phyloP scores from a whole-genome alignment of 1,284 basidiomycete genomes.

The Sporisorium sorghi region DNA sequence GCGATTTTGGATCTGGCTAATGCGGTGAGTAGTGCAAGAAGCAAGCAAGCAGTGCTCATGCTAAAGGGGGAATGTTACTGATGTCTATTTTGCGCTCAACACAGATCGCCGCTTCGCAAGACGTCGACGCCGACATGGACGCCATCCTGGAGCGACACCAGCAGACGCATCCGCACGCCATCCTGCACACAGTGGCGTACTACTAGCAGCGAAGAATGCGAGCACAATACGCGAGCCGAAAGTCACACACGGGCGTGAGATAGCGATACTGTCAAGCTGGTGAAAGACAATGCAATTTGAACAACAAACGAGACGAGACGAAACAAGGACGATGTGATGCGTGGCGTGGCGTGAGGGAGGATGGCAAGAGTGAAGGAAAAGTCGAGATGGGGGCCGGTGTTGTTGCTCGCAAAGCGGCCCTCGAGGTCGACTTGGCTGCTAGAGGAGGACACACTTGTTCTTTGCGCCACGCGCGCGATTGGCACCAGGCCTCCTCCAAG shows the following conservation, averaged over 20 bases:
- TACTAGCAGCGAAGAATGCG: slow-evolving; percentile 34
- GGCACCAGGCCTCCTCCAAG: slow-evolving; percentile 33
- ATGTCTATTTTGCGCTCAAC: slow-evolving; percentile 71
- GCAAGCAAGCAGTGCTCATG: too few species aligned
- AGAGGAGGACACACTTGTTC: slow-evolving; percentile 82
- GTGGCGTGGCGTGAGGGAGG: too few species aligned
- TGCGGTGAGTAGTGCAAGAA: slow-evolving; percentile 73
- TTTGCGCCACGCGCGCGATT: slow-evolving; percentile 71
- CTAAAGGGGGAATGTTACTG: too few species aligned
- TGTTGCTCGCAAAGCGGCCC: background rate
- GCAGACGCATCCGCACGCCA: slow-evolving; percentile 87
- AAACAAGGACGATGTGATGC: background rate
- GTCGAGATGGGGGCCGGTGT: background rate
- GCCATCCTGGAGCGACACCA: slow-evolving; percentile 84
- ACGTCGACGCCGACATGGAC: slow-evolving; percentile 92
- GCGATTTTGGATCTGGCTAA: slow-evolving; percentile 93
- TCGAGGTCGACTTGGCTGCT: background rate
- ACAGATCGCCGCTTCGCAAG: slow-evolving; percentile 64
- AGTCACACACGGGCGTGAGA: background rate
- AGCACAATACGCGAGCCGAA: too few species aligned
- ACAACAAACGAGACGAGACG: too few species aligned
- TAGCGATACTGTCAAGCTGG: background rate
- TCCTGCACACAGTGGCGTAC: slow-evolving; percentile 80
- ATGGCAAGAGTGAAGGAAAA: background rate
- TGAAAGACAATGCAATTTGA: background rate